Evolutionary conservation across 768 basidiomycete genomes (phyloP).

Genomic region (Kwoniella bestiolae): DNA sequence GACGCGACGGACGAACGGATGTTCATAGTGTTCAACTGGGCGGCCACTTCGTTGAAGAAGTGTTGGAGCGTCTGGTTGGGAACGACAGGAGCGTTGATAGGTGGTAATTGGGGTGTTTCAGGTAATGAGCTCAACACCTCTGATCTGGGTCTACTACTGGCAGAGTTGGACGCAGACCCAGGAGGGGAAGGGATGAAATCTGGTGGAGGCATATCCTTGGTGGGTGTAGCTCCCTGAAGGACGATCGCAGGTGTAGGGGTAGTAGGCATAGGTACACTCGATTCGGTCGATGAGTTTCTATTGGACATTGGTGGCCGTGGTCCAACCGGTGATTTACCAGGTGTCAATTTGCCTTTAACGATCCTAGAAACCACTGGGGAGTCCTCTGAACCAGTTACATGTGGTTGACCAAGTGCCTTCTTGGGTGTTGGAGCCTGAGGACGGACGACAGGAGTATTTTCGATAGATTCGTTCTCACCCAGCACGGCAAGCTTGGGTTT

Average conservation of each 20-base stretch:
- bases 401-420: constrained; percentile 55
- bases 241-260: constrained; percentile 45
- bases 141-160: constrained; percentile 32
- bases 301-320: constrained; percentile 54
- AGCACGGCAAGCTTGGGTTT: constrained; percentile 35
- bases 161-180: neutral
- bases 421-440: constrained; percentile 59
- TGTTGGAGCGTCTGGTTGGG: constrained; percentile 76
- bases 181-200: constrained; percentile 27
- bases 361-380: neutral
- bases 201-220: constrained; percentile 46
- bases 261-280: constrained; percentile 22
- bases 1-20: constrained; percentile 61
- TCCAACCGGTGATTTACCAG: constrained; percentile 44
- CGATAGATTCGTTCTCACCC: constrained; percentile 46
- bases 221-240: constrained; percentile 51
- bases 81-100: constrained; percentile 70
- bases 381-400: constrained; percentile 11
- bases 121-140: constrained; percentile 16
- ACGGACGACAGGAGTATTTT: constrained; percentile 39
- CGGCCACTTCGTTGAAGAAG: constrained; percentile 83
- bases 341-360: constrained; percentile 15
- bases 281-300: constrained; percentile 20
- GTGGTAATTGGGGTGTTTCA: constrained; percentile 48
- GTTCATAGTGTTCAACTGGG: constrained; percentile 76